Percentiles rank a stretch among this genome's conserved stretches.
phyloP scores from a whole-genome alignment of 129 eudicot genomes.

The Logfia minima region DNA sequence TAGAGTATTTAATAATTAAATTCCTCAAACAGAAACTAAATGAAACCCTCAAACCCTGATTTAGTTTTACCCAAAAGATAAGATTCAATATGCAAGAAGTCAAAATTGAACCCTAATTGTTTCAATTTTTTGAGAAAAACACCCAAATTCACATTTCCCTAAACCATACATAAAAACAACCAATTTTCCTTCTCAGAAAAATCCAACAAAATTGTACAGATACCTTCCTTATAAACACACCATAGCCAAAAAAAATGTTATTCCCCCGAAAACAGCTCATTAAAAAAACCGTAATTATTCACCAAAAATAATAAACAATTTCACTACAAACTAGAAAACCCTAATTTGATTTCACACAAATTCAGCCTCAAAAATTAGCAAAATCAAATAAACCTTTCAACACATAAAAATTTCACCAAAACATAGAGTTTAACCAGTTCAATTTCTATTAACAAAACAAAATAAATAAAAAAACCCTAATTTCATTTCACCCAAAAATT shows the following conservation, averaged over 20 bases:
- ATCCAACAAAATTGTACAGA: constrained; percentile 11
- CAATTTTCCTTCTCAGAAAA: constrained; percentile 29
- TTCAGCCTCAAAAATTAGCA: not conserved
- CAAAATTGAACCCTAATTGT: constrained; percentile 23
- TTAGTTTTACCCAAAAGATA: constrained; percentile 17
- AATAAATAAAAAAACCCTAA: not conserved
- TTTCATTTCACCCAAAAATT: not conserved
- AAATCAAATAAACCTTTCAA: not conserved
- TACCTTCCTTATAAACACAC: constrained; percentile 21
- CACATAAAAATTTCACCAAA: not conserved
- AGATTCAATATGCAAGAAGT: constrained; percentile 10
- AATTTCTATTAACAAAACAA: not conserved
- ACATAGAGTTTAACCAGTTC: not conserved
- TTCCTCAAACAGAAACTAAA: too few relatives aligned
- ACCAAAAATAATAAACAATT: not conserved
- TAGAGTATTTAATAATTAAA: too few relatives aligned
- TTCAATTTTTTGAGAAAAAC: constrained; percentile 4
- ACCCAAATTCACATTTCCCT: constrained; percentile 25
- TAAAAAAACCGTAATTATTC: not conserved
- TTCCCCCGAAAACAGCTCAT: not conserved
- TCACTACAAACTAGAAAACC: not conserved
- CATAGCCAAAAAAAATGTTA: constrained; percentile 5
- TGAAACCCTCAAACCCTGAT: constrained; percentile 2
- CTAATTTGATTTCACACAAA: not conserved
- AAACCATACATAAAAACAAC: constrained; percentile 25